Percentiles rank a stretch among this genome's conserved stretches.
Conservation (phyloP, 345 rosid genomes). For the Gossypioides kirkii region DNA sequence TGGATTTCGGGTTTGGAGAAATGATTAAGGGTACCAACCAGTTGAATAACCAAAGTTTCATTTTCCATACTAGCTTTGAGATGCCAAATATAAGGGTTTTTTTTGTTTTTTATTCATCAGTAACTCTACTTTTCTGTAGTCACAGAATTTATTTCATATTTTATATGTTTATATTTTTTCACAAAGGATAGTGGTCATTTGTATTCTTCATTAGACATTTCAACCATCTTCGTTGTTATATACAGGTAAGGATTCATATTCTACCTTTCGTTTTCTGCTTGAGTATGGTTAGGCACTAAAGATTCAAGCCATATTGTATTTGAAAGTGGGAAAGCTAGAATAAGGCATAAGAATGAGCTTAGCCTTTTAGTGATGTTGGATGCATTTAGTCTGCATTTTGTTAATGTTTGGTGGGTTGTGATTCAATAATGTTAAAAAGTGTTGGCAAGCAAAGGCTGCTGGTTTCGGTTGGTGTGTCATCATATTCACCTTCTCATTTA, state of each 20-base stretch:
- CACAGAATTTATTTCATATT: constrained; percentile 5
- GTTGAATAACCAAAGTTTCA: constrained; percentile 23
- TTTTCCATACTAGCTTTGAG: constrained; percentile 12
- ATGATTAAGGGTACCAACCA: neutral
- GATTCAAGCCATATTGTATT: constrained; percentile 25
- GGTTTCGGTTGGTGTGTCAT: neutral
- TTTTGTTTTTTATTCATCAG: neutral
- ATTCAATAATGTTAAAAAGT: constrained; percentile 2
- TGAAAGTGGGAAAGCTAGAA: constrained; percentile 29
- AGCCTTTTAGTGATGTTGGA: neutral
- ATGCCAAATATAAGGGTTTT: neutral
- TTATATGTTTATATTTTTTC: constrained; percentile 1
- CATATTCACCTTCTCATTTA: neutral
- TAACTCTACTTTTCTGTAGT: constrained; percentile 10
- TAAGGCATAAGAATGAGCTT: constrained; percentile 19
- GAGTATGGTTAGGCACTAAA: constrained; percentile 31
- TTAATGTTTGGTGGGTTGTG: neutral
- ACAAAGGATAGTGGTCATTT: constrained; percentile 8
- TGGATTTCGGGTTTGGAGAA: neutral
- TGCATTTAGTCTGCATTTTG: neutral
- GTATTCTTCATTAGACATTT: constrained; percentile 22
- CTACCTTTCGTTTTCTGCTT: constrained; percentile 19
- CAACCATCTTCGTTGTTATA: constrained; percentile 24
- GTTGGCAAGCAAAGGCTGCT: constrained; percentile 21
- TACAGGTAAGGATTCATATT: constrained; percentile 15